Evolutionary conservation across 257 asterid species (phyloP), one percentile per base, ranked within the genome.

Genomic region (Euphrasia confusa): DNA sequence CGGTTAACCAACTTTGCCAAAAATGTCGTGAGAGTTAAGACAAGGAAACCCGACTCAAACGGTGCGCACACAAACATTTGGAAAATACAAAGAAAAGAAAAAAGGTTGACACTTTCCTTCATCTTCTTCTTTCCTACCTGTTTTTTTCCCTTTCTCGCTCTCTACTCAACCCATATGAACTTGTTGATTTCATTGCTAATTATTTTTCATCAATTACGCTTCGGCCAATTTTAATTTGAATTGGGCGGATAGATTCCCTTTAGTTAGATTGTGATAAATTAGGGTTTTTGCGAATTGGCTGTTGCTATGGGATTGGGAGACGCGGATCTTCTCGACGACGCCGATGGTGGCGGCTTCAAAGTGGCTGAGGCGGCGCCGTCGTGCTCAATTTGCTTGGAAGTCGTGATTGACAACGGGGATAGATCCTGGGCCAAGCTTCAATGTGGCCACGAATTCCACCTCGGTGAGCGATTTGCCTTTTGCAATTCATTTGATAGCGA

Each of bases 361-460:
- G 61, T 65, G 5, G 80, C 69, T 60, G 80, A 75, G 24, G 78
- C 66, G 72, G 52, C 63, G 59, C 84, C 83, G 14, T 61, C 89
- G 27, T 90, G 97, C 63, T 90, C 97, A 52, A 85, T 90, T 76
- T 90, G 97, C 65, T 75, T 90, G 73, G 97, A 90, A 17, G 75
- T 42, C 48, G 97, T 90, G 65, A 68, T 79, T 56, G 87, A 82
- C 73, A 75, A 70, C 72, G 96, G 96, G 27, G 56, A 50, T 15
- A 50, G 97, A 87, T 90, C 97, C 59, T 79, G 87, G 87, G 85
- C 97, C 13, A 87, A 84, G 84, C 97, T 90, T 68, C 97, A 83
- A 78, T 90, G 97, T 61, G 96, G 97, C 52, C 97, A 90, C 76
- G 84, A 79, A 82, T 90, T 90, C 73, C 97, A 90, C 69, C 96